These are phyloP conservation scores for Phylloporus sp. DNA, from an alignment of 768 basidiomycete species.

Conservation along the genomic window DNA sequence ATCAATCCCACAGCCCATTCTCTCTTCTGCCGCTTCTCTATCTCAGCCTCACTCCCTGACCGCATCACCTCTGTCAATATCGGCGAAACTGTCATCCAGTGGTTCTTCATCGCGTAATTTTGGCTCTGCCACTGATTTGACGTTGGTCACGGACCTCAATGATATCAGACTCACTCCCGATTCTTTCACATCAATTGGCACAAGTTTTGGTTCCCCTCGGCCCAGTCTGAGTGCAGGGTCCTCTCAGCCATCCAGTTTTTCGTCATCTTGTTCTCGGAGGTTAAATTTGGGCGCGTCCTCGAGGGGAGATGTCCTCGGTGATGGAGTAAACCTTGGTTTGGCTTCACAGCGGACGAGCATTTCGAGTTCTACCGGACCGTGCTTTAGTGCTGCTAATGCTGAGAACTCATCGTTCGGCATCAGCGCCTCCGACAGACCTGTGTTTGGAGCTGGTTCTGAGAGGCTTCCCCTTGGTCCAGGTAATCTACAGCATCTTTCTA, in stretches of 20 bases:
- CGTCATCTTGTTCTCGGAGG: constrained; percentile 22
- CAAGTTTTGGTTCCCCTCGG: constrained; percentile 24
- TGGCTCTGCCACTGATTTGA: constrained; percentile 18
- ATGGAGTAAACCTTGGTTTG: constrained; percentile 13
- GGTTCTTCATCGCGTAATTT: constrained; percentile 19
- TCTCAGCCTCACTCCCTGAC: constrained; percentile 28
- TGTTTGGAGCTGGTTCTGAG: constrained; percentile 16
- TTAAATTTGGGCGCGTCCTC: constrained; percentile 18
- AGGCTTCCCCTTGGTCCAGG: constrained; percentile 8
- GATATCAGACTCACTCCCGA: constrained; percentile 25
- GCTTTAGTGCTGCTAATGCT: constrained; percentile 13
- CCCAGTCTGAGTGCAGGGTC: constrained; percentile 27
- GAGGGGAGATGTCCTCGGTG: constrained; percentile 17
- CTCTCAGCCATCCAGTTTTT: constrained; percentile 27
- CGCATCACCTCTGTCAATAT: constrained; percentile 25
- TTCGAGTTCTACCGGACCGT: constrained; percentile 14
- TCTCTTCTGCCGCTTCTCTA: constrained; percentile 19
- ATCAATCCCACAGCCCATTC: constrained; percentile 20
- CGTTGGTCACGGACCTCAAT: constrained; percentile 23
- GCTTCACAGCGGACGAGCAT: constrained; percentile 23
- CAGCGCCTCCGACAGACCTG: constrained; percentile 15
- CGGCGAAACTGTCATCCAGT: constrained; percentile 21
- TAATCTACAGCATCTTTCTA: constrained; percentile 10
- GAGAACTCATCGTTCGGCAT: constrained; percentile 18
- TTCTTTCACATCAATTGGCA: constrained; percentile 23